phyloP scores from a whole-genome alignment of 2,329 filamentous ascomycete species.

The Lecanicillium sp. region DNA sequence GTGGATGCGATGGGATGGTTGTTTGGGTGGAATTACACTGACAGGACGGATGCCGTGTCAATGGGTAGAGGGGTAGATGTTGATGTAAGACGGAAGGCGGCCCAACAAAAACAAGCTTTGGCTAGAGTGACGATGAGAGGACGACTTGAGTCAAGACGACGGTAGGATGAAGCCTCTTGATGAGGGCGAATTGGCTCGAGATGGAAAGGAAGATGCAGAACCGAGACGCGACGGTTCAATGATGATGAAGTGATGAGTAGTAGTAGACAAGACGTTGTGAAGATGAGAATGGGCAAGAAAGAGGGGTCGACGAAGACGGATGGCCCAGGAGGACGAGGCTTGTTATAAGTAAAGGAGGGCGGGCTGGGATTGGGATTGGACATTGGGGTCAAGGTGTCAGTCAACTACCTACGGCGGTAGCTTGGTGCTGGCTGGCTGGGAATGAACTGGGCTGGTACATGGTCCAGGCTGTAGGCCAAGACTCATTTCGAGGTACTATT shows the following conservation, averaged over 20 bases:
- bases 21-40: conserved; percentile 6
- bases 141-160: background rate
- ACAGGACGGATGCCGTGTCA: conserved; percentile 8
- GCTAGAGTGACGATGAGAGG: no score
- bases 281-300: conserved; percentile 5
- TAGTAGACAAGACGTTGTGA: background rate
- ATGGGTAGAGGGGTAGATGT: conserved; percentile 6
- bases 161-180: background rate
- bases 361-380: conserved; percentile 1
- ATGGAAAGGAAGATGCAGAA: background rate
- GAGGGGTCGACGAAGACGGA: conserved; percentile 7
- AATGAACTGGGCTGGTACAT: no score
- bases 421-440: no score
- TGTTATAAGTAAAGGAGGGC: conserved; percentile 9
- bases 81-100: no score
- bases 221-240: background rate
- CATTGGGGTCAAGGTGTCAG: no score
- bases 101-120: background rate
- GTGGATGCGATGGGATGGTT: background rate
- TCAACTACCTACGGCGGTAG: no score
- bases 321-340: background rate
- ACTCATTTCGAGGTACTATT: no score
- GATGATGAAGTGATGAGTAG: conserved; percentile 7
- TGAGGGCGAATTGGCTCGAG: conserved; percentile 5
- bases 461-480: no score